Conservation (phyloP, 345 rosid species). For the Aethionema arabicum region DNA sequence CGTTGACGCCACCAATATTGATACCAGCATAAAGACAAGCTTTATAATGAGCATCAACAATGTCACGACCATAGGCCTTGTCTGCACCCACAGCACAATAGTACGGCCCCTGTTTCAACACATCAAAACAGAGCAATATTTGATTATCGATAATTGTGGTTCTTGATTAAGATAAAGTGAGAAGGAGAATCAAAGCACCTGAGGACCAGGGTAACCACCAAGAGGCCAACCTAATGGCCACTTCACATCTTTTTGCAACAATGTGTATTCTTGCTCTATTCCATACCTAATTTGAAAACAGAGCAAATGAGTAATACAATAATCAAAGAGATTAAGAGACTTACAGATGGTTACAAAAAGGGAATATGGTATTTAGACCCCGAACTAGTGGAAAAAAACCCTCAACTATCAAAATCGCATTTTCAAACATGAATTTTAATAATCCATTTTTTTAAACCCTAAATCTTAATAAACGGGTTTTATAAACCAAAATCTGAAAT, state of each 20-base stretch:
- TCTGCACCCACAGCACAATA: conserved; percentile 96
- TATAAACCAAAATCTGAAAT: no score
- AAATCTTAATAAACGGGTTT: no score
- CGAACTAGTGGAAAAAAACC: no score
- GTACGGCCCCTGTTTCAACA: conserved; percentile 71
- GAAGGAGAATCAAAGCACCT: conserved; percentile 43
- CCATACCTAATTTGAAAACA: conserved; percentile 58
- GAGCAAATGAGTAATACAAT: neutral
- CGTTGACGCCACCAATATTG: conserved; percentile 87
- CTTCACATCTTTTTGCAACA: conserved; percentile 66
- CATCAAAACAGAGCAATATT: neutral
- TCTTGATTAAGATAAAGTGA: neutral
- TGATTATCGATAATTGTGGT: neutral
- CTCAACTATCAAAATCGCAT: no score
- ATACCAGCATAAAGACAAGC: conserved; percentile 93
- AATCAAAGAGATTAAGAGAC: no score
- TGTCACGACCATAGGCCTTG: conserved; percentile 93
- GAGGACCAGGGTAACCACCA: conserved; percentile 96
- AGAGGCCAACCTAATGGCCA: conserved; percentile 99
- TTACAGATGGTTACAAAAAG: no score
- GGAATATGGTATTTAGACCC: no score
- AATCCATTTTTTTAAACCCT: no score
- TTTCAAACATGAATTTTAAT: no score
- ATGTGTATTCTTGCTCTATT: conserved; percentile 97
- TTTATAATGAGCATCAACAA: conserved; percentile 93